phyloP scores from a whole-genome alignment of 495 filamentous ascomycete species.

The Neurospora sp. region DNA sequence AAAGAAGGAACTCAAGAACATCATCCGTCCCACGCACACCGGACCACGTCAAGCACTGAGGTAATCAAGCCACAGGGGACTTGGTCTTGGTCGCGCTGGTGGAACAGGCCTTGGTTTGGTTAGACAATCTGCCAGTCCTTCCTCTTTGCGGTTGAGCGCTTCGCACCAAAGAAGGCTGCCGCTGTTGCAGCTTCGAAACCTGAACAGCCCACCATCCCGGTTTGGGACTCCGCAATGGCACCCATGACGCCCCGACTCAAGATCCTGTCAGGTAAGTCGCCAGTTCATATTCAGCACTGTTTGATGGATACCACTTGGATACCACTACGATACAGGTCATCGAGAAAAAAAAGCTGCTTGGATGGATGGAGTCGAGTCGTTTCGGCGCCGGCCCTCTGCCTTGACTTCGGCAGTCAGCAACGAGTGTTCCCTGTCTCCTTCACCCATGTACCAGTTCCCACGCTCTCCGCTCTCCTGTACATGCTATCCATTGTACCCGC shows the following conservation, averaged over 20 bases:
- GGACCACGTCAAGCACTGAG: background rate
- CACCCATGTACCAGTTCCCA: conserved; percentile 13
- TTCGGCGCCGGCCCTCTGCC: background rate
- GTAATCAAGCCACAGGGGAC: background rate
- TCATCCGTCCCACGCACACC: background rate
- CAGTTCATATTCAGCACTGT: conserved; percentile 11
- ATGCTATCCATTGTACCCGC: conserved; percentile 10
- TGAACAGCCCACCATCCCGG: conserved; percentile 30
- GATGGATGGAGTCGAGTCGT: background rate
- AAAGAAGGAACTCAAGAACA: background rate
- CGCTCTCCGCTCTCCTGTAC: conserved; percentile 2
- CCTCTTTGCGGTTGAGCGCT: conserved; percentile 18
- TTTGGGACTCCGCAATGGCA: conserved; percentile 37
- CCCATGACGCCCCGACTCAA: conserved; percentile 43
- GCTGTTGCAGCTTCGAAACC: conserved; percentile 24
- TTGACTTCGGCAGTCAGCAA: background rate
- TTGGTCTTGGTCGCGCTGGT: background rate
- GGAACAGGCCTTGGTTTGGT: background rate
- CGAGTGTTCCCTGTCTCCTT: background rate
- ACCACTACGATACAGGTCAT: background rate
- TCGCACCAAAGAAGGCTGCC: conserved; percentile 16
- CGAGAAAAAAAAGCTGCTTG: background rate
- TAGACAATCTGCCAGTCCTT: background rate
- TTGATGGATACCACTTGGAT: conserved; percentile 2
- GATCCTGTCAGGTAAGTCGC: conserved; percentile 41